phyloP scores from a whole-genome alignment of 2,329 filamentous ascomycete species.

The Aspergillus bombycis region DNA sequence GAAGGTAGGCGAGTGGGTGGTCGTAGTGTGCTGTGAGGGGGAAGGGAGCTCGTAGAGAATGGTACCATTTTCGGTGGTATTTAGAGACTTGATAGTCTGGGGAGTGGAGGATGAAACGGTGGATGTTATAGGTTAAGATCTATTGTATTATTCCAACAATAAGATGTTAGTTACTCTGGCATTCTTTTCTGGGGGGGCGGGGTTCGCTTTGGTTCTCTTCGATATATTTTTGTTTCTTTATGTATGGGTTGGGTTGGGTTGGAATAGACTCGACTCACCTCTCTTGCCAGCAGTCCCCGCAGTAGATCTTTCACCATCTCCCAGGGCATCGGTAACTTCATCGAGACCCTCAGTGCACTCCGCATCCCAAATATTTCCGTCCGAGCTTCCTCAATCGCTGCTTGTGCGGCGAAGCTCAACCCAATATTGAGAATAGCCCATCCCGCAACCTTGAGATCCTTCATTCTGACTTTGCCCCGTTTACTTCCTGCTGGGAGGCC shows the following conservation, averaged over 20 bases:
- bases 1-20: slow-evolving; percentile 59
- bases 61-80: slow-evolving; percentile 60
- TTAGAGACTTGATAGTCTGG: slow-evolving; percentile 56
- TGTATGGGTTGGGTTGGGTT: too few relatives aligned
- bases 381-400: slow-evolving; percentile 56
- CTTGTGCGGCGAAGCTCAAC: slow-evolving; percentile 58
- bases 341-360: slow-evolving; percentile 62
- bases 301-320: slow-evolving; percentile 59
- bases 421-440: slow-evolving; percentile 61
- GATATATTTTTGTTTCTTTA: background rate
- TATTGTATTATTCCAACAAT: slow-evolving; percentile 17
- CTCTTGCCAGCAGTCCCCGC: slow-evolving; percentile 58
- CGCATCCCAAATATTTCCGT: slow-evolving; percentile 57
- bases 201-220: too few relatives aligned
- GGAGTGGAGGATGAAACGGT: slow-evolving; percentile 72
- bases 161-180: background rate
- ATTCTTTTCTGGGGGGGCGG: background rate
- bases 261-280: slow-evolving; percentile 48
- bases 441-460: slow-evolving; percentile 53
- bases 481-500: slow-evolving; percentile 51
- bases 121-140: slow-evolving; percentile 64
- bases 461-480: slow-evolving; percentile 43
- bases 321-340: slow-evolving; percentile 65
- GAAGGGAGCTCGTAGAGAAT: slow-evolving; percentile 56
- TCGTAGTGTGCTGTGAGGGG: slow-evolving; percentile 64